These are phyloP conservation scores for Trichoderma reesei DNA, from an alignment of 495 filamentous ascomycete species.

Conservation along the genomic window DNA sequence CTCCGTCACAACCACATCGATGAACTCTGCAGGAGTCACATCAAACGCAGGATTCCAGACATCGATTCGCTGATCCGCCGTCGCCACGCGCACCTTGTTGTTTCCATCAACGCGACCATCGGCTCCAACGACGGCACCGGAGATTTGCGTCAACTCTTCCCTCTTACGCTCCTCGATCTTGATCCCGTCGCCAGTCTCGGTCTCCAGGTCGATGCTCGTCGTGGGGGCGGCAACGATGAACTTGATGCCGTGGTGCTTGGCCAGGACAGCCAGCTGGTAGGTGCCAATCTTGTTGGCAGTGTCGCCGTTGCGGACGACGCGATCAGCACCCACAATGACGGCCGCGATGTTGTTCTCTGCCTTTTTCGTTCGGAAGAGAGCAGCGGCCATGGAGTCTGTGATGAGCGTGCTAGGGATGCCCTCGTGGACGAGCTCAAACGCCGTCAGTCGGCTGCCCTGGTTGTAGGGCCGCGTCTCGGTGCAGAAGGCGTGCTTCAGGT, in stretches of 20 bases:
- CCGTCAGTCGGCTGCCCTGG: conserved; percentile 89
- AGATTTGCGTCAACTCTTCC: conserved; percentile 71
- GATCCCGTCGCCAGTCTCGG: conserved; percentile 63
- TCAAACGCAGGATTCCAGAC: conserved; percentile 98
- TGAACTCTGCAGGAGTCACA: conserved; percentile 74
- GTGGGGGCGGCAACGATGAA: conserved; percentile 92
- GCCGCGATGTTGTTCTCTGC: conserved; percentile 56
- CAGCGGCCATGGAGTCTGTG: conserved; percentile 92
- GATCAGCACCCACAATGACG: conserved; percentile 88
- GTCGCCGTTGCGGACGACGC: conserved; percentile 92
- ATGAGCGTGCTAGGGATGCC: conserved; percentile 86
- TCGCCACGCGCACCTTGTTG: conserved; percentile 58
- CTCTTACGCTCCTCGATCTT: conserved; percentile 76
- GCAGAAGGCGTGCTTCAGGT: conserved; percentile 76
- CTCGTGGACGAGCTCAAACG: conserved; percentile 91
- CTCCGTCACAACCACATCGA: conserved; percentile 93
- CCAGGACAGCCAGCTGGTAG: conserved; percentile 80
- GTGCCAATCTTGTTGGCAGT: conserved; percentile 99
- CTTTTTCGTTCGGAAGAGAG: conserved; percentile 55
- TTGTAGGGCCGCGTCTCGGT: conserved; percentile 97
- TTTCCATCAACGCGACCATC: conserved; percentile 40
- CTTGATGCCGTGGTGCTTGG: conserved; percentile 76
- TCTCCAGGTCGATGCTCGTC: conserved; percentile 84
- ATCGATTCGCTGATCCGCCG: conserved; percentile 68
- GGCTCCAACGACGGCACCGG: conserved; percentile 51